These are phyloP conservation scores for grape (Vitis vinifera) DNA, from an alignment of 164 flowering plant genomes.

Conservation along the genomic window DNA sequence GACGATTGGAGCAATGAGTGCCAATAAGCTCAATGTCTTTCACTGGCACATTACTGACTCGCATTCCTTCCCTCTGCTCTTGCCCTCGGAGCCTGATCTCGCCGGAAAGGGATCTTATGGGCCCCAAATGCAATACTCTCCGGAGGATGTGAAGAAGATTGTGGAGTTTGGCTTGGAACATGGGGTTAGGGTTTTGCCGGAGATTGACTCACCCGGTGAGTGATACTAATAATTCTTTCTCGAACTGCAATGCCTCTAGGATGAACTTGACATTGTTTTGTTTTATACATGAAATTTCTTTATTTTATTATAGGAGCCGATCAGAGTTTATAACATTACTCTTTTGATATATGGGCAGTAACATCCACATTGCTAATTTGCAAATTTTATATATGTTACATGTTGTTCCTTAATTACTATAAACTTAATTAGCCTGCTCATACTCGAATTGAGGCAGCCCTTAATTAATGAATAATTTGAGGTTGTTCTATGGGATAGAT, in stretches of 20 bases:
- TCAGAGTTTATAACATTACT: no score
- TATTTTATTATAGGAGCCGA: no score
- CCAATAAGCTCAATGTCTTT: constrained; percentile 81
- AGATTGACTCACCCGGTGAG: constrained; percentile 84
- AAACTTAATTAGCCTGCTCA: no score
- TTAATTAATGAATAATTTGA: no score
- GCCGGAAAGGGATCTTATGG: constrained; percentile 74
- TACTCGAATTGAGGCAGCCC: no score
- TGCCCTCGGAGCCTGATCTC: constrained; percentile 79
- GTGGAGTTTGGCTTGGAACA: constrained; percentile 68
- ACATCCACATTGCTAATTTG: no score
- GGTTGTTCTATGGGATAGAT: no score
- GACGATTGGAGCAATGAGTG: constrained; percentile 72
- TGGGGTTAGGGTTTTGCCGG: constrained; percentile 88
- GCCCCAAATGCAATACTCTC: constrained; percentile 54
- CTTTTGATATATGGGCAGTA: no score
- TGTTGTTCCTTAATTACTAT: no score
- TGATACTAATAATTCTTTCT: not conserved
- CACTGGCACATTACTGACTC: constrained; percentile 98
- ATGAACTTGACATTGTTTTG: no score
- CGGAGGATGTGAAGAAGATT: constrained; percentile 57
- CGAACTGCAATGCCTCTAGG: not conserved
- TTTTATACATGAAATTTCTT: no score
- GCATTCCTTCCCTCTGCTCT: constrained; percentile 78
- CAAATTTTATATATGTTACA: no score